Evolutionary conservation across 2,329 filamentous ascomycete species (phyloP).

Genomic region (Fusarium duplospermum): DNA sequence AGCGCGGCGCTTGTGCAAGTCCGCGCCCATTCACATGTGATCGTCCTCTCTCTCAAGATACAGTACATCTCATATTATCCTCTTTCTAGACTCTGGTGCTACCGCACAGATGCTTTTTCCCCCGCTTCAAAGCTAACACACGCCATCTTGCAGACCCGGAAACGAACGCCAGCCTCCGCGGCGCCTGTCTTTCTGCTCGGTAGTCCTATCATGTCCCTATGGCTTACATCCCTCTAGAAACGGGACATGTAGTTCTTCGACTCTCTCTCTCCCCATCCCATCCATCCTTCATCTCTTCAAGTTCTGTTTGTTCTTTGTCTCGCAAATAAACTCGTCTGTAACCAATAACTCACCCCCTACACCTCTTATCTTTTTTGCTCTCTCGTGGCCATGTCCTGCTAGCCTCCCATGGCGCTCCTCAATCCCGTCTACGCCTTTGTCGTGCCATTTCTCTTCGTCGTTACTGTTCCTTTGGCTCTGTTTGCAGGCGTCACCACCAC

Average conservation of each 20-base stretch:
- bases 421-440: constrained; percentile 67
- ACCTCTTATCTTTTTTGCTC: background rate
- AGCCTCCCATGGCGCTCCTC: constrained; percentile 60
- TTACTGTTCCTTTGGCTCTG: constrained; percentile 72
- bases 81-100: background rate
- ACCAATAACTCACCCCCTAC: constrained; percentile 6
- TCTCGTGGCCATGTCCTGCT: constrained; percentile 37
- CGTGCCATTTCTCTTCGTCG: constrained; percentile 70
- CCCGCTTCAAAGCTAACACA: background rate
- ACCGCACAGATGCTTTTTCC: background rate
- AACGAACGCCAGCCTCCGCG: background rate
- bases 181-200: background rate
- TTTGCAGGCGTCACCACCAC: constrained; percentile 73
- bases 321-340: background rate
- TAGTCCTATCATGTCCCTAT: background rate
- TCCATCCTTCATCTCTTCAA: background rate
- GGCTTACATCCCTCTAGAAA: background rate
- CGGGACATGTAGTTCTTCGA: background rate
- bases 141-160: background rate
- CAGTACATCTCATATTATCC: background rate
- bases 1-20: constrained; percentile 17
- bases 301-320: constrained; percentile 4
- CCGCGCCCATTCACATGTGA: constrained; percentile 39
- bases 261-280: background rate
- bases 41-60: constrained; percentile 14